Percentiles rank a stretch among this genome's conserved stretches.
Conservation (phyloP, 192 early-diverging fungal species). For the Podila verticillata region DNA sequence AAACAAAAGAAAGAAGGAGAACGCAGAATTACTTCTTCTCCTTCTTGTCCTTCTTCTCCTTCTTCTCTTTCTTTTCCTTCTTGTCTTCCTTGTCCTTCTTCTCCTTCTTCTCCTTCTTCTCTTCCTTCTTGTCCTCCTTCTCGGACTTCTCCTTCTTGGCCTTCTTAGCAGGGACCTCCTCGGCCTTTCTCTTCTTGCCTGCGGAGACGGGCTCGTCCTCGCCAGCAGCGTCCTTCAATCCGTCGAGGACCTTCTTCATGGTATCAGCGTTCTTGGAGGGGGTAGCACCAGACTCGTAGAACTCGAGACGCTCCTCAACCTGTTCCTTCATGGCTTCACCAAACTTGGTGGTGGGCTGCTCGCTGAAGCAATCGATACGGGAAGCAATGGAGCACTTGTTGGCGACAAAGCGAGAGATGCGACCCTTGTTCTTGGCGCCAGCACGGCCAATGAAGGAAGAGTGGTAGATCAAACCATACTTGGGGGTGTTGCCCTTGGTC, state of each 20-base stretch:
- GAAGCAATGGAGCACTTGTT: slow-evolving; percentile 98
- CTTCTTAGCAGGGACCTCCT: slow-evolving; percentile 38
- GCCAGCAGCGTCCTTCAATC: slow-evolving; percentile 70
- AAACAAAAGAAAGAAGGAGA: neutral
- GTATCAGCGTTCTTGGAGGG: slow-evolving; percentile 94
- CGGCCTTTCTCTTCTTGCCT: slow-evolving; percentile 3
- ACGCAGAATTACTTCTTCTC: slow-evolving; percentile 25
- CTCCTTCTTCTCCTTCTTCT: slow-evolving; percentile 72
- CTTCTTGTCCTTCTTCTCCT: slow-evolving; percentile 34
- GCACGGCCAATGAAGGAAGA: slow-evolving; percentile 96
- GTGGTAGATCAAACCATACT: slow-evolving; percentile 98
- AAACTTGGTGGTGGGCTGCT: slow-evolving; percentile 88
- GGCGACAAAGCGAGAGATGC: slow-evolving; percentile 97
- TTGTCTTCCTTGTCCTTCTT: slow-evolving; percentile 65
- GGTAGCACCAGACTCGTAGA: slow-evolving; percentile 90
- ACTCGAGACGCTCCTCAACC: slow-evolving; percentile 95
- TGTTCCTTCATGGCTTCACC: slow-evolving; percentile 93
- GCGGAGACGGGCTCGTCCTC: slow-evolving; percentile 39
- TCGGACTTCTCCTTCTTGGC: slow-evolving; percentile 64
- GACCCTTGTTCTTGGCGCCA: slow-evolving; percentile 97
- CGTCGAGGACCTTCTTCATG: slow-evolving; percentile 86
- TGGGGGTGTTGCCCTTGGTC: slow-evolving; percentile 96
- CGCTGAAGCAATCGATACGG: slow-evolving; percentile 95
- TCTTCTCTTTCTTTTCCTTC: slow-evolving; percentile 63
- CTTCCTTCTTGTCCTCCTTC: slow-evolving; percentile 63